Evolutionary conservation across 306 rosid species (phyloP), one percentile per base, ranked within the genome.

Genomic region (Lithocarpus polystachyus): DNA sequence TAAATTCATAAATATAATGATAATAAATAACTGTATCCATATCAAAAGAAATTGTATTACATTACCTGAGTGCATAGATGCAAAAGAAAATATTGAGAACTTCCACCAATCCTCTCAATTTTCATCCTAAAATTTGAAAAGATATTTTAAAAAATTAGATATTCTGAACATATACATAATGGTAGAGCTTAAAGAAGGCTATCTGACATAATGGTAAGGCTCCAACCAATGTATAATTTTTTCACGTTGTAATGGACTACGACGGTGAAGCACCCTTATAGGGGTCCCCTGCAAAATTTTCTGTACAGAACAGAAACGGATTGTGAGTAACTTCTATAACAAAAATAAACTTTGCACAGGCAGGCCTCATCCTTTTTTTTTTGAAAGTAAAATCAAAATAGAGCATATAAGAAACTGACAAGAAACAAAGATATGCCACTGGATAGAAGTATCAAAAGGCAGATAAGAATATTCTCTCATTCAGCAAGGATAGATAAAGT

Each of bases 171-270:
- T 54, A 3, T 45, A 72, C 57, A 54, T 64, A 65, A 81, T 72
- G 4, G 76, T 17, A 68, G 60, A 56, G 24, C 67, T 20, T n/a
- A 51, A 60, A 24, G 74, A 52, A 23, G 68, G 56, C 43, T 60
- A 7, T 28, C 28, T 64, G 56, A 26, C 15, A 68, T n/a, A 55
- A 75, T 29, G 1, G 77, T 73, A 80, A 73, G n/a, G 60, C 61
- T 43, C 90, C 62, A 86, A 90, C 99, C 99, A 91, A 82, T 95
- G 94, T 81, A 95, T 92, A 70, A 90, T 90, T 89, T 86, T 95
- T 84, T 92, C 94, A 48, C 98, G 97, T 69, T 92, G 96, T 81
- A 91, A 81, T 73, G 98, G 99, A 87, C 99, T 95, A 56, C 98
- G 94, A 48, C 97, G 94, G 82, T 92, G 98, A 71, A 95, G 92